A percentile compares a stretch with the other conserved stretches of the same genome.
Conservation (phyloP, 495 filamentous ascomycete genomes). For the Hypoxylon crocopeplum region DNA sequence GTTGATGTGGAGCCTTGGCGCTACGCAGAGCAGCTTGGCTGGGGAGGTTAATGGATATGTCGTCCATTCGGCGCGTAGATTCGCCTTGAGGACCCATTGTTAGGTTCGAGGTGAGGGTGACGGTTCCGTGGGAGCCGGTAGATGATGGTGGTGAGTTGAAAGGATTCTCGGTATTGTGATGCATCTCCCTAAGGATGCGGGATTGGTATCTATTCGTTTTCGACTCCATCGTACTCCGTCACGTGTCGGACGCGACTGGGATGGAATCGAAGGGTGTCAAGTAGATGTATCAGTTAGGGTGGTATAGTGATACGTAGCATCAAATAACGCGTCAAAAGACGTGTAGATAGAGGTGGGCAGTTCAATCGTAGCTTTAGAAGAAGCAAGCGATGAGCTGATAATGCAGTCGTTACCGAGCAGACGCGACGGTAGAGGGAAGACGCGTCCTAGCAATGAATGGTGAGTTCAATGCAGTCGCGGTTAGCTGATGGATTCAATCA, state of each 20-base stretch:
- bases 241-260: slow-evolving; percentile 24
- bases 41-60: slow-evolving; percentile 24
- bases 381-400: slow-evolving; percentile 7
- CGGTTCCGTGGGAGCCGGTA: slow-evolving; percentile 58
- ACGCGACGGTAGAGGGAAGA: slow-evolving; percentile 15
- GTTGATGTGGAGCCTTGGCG: slow-evolving; percentile 18
- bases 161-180: slow-evolving; percentile 49
- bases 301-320: slow-evolving; percentile 15
- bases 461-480: slow-evolving; percentile 15
- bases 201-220: slow-evolving; percentile 41
- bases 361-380: background rate
- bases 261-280: slow-evolving; percentile 23
- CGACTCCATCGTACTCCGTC: slow-evolving; percentile 33
- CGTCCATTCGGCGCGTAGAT: slow-evolving; percentile 48
- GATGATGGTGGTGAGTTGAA: slow-evolving; percentile 60
- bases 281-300: slow-evolving; percentile 21
- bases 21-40: slow-evolving; percentile 22
- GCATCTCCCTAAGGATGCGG: slow-evolving; percentile 48
- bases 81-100: slow-evolving; percentile 55
- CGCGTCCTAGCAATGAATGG: slow-evolving; percentile 25
- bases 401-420: slow-evolving; percentile 11
- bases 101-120: slow-evolving; percentile 56
- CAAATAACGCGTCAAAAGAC: slow-evolving; percentile 18
- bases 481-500: slow-evolving; percentile 2
- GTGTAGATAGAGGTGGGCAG: slow-evolving; percentile 4